These are phyloP conservation scores for Harringtonia lauricola DNA, from an alignment of 2,329 filamentous ascomycete genomes.

Conservation along the genomic window DNA sequence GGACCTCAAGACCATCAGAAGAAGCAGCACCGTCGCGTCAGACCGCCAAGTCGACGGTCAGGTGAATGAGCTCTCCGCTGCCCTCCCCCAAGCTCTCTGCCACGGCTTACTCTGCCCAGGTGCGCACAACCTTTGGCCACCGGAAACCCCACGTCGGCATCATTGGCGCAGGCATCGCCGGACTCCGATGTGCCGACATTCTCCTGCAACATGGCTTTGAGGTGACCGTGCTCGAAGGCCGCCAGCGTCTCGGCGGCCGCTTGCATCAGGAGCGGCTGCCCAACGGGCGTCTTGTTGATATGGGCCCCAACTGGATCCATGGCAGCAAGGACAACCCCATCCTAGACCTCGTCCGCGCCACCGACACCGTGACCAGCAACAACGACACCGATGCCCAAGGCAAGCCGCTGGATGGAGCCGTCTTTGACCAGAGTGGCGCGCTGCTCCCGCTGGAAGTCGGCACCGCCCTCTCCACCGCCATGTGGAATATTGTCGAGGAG, in stretches of 20 bases:
- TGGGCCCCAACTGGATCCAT: constrained; percentile 74
- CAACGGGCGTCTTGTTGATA: constrained; percentile 39
- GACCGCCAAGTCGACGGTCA: neutral
- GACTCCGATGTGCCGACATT: constrained; percentile 60
- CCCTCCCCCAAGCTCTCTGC: constrained; percentile 7
- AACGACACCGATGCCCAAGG: constrained; percentile 39
- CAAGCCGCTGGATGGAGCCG: constrained; percentile 8
- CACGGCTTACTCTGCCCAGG: neutral
- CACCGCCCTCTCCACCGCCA: constrained; percentile 35
- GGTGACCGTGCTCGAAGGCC: constrained; percentile 60
- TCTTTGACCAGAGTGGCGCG: constrained; percentile 46
- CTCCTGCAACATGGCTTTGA: constrained; percentile 52
- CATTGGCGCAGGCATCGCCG: constrained; percentile 60
- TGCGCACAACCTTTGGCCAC: constrained; percentile 7
- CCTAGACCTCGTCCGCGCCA: constrained; percentile 51
- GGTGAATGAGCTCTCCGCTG: constrained; percentile 6
- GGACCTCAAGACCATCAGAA: constrained; percentile 32
- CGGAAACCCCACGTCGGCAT: constrained; percentile 45
- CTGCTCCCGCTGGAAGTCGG: constrained; percentile 35
- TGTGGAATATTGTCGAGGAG: constrained; percentile 59
- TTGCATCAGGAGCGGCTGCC: constrained; percentile 39
- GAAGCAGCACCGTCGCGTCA: constrained; percentile 6
- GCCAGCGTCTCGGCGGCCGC: constrained; percentile 56
- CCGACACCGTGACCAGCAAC: constrained; percentile 35
- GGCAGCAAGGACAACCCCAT: constrained; percentile 63